Percentiles rank a stretch among this genome's conserved stretches.
phyloP scores from a whole-genome alignment of 306 rosid species.

The Nissolia schottii region DNA sequence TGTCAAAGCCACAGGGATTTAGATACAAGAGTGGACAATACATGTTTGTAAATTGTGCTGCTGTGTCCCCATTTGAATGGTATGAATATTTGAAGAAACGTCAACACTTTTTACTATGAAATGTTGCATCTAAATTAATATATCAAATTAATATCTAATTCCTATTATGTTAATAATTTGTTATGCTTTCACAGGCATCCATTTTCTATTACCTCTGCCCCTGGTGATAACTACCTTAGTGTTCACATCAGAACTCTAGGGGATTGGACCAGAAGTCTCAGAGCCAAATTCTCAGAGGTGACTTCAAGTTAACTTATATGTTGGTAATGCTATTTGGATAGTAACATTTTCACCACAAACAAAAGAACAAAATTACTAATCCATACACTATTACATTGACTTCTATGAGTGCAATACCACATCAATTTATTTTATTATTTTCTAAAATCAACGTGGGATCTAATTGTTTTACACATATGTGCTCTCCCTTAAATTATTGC shows the following conservation, averaged over 20 bases:
- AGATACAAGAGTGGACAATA: conserved; percentile 60
- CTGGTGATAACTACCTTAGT: conserved; percentile 56
- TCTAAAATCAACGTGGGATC: not conserved
- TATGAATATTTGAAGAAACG: conserved; percentile 26
- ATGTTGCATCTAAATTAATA: not conserved
- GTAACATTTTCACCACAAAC: not conserved
- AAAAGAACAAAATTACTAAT: not conserved
- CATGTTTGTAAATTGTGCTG: conserved; percentile 57
- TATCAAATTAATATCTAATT: not conserved
- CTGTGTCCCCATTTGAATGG: conserved; percentile 65
- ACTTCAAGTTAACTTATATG: conserved; percentile 28
- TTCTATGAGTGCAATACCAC: not conserved
- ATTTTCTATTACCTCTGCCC: conserved; percentile 69
- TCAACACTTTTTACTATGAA: not conserved
- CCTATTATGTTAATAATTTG: not conserved
- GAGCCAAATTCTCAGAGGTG: conserved; percentile 53
- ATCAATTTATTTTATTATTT: not conserved
- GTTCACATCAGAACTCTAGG: conserved; percentile 64
- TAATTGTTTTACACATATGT: not conserved
- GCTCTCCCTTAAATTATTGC: not conserved
- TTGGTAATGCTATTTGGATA: not conserved
- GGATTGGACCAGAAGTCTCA: conserved; percentile 60
- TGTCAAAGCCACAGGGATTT: conserved; percentile 69
- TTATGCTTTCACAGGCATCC: conserved; percentile 55
- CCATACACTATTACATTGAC: not conserved